These are phyloP conservation scores for Andrographis paniculata DNA, from an alignment of 305 asterid genomes.

Conservation along the genomic window DNA sequence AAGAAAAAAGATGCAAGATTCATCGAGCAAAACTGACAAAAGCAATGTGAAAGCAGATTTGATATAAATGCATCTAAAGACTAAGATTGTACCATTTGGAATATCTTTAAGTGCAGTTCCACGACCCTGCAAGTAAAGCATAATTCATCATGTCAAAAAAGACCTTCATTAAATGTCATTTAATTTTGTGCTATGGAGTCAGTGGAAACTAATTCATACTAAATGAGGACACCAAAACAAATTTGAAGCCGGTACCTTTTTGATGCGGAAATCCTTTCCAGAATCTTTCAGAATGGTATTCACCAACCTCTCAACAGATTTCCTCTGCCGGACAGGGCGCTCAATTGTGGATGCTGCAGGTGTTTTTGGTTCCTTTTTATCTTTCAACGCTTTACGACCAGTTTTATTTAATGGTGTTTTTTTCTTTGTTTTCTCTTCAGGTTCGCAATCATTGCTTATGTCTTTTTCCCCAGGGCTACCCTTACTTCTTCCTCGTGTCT, in stretches of 20 bases:
- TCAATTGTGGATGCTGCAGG: slow-evolving; percentile 42
- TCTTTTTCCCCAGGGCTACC: slow-evolving; percentile 27
- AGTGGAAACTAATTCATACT: not conserved
- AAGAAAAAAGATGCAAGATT: slow-evolving; percentile 3
- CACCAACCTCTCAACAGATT: slow-evolving; percentile 82
- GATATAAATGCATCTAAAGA: slow-evolving; percentile 7
- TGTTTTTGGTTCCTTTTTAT: slow-evolving; percentile 47
- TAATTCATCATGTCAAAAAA: not conserved
- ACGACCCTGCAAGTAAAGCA: slow-evolving; percentile 63
- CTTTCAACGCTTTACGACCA: slow-evolving; percentile 23
- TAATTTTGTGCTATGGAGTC: too few species aligned
- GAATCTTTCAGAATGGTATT: slow-evolving; percentile 58
- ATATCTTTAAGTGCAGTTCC: slow-evolving; percentile 86
- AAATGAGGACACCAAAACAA: not conserved
- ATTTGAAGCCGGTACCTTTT: slow-evolving; percentile 34
- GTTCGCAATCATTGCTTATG: slow-evolving; percentile 28
- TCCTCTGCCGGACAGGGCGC: slow-evolving; percentile 81
- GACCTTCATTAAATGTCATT: too few species aligned
- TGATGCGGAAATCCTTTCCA: slow-evolving; percentile 44
- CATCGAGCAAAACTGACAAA: not conserved
- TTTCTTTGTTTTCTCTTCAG: slow-evolving; percentile 31
- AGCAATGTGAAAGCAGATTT: slow-evolving; percentile 5
- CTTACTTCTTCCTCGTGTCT: slow-evolving; percentile 47
- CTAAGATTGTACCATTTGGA: slow-evolving; percentile 52
- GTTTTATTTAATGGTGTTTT: slow-evolving; percentile 23